A percentile compares a stretch with the other conserved stretches of the same genome.
phyloP scores from a whole-genome alignment of 2,329 filamentous ascomycete genomes.

The Thielaviopsis euricoi region DNA sequence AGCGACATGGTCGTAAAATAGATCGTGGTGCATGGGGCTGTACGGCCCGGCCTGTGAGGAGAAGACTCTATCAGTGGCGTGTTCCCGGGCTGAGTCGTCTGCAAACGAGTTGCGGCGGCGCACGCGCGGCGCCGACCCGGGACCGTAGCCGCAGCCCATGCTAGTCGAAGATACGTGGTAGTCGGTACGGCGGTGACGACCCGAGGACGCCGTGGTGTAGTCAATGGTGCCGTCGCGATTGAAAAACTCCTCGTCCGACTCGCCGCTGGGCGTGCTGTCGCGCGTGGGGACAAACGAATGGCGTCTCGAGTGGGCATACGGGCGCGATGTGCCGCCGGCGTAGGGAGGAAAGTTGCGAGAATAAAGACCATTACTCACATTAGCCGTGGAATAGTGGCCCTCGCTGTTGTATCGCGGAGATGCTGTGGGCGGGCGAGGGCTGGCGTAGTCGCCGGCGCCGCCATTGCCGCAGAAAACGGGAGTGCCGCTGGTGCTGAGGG shows the following conservation, averaged over 20 bases:
- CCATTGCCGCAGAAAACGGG: slow-evolving; percentile 1
- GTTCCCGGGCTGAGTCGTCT: slow-evolving; percentile 6
- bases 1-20: slow-evolving; percentile 4
- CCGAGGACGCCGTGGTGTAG: slow-evolving; percentile 3
- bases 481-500: slow-evolving; percentile 4
- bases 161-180: slow-evolving; percentile 2
- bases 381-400: slow-evolving; percentile 46
- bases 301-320: slow-evolving; percentile 34
- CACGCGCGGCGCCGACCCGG: neutral
- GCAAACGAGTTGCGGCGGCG: slow-evolving; percentile 9
- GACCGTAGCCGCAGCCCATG: neutral
- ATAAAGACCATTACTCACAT: slow-evolving; percentile 42
- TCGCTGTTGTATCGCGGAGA: slow-evolving; percentile 46
- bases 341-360: slow-evolving; percentile 29
- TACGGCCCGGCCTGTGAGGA: slow-evolving; percentile 12
- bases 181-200: slow-evolving; percentile 3
- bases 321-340: slow-evolving; percentile 26
- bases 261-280: slow-evolving; percentile 40
- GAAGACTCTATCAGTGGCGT: slow-evolving; percentile 12
- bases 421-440: slow-evolving; percentile 32
- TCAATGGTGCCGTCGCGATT: slow-evolving; percentile 7
- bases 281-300: slow-evolving; percentile 42
- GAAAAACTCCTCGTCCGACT: slow-evolving; percentile 41
- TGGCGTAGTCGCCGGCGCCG: slow-evolving; percentile 17
- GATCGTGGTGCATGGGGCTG: slow-evolving; percentile 6